Conservation (phyloP, 768 basidiomycete genomes). For the Auricularia heimuer region DNA sequence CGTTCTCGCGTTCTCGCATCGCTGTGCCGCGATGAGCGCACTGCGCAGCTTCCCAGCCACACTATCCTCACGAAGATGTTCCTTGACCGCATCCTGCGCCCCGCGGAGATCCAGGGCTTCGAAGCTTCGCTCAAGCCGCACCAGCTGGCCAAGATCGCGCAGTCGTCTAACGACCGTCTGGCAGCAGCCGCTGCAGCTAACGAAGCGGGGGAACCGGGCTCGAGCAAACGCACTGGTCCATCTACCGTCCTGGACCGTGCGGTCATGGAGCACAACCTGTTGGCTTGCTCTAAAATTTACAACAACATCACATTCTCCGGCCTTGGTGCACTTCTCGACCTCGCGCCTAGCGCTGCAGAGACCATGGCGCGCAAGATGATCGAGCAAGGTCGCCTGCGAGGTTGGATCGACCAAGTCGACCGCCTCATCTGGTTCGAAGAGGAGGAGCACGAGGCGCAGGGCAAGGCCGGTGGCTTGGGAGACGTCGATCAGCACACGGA, state of each 20-base stretch:
- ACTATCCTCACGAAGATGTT: slow-evolving; percentile 97
- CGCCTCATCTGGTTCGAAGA: slow-evolving; percentile 90
- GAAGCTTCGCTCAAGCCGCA: slow-evolving; percentile 80
- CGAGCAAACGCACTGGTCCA: slow-evolving; percentile 79
- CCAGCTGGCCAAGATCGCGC: slow-evolving; percentile 85
- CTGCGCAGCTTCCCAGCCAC: slow-evolving; percentile 65
- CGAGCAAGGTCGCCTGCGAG: slow-evolving; percentile 88
- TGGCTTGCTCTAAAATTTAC: slow-evolving; percentile 94
- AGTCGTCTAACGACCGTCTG: slow-evolving; percentile 73
- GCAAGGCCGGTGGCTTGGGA: slow-evolving; percentile 88
- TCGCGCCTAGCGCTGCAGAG: slow-evolving; percentile 89
- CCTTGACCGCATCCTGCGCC: slow-evolving; percentile 90
- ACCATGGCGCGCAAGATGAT: slow-evolving; percentile 99
- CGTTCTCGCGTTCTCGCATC: slow-evolving; percentile 88
- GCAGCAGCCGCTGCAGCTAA: slow-evolving; percentile 58
- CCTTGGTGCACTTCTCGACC: slow-evolving; percentile 79
- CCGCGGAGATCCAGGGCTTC: slow-evolving; percentile 83
- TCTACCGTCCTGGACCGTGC: slow-evolving; percentile 94
- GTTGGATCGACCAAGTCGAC: slow-evolving; percentile 93
- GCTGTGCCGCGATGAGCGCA: slow-evolving; percentile 89
- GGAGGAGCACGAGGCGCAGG: slow-evolving; percentile 88
- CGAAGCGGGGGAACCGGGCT: slow-evolving; percentile 42
- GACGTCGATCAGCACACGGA: slow-evolving; percentile 78
- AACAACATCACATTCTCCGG: slow-evolving; percentile 95
- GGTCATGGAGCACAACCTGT: slow-evolving; percentile 96